These are phyloP conservation scores for Suhomyces anneliseae DNA, from an alignment of 1,139 yeast genomes.

Conservation along the genomic window DNA sequence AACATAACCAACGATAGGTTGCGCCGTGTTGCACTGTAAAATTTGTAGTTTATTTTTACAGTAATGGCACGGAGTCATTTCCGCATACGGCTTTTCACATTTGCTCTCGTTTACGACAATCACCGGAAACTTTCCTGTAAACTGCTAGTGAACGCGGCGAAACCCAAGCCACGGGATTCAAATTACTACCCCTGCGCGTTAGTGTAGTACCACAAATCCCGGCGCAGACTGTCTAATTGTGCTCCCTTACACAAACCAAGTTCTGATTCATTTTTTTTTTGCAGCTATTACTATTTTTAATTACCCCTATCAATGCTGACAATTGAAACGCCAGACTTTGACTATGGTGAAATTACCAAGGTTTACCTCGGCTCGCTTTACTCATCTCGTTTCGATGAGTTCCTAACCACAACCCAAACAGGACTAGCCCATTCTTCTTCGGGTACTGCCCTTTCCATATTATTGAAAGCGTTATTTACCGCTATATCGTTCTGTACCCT, in stretches of 20 bases:
- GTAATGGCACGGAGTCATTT: too few relatives aligned
- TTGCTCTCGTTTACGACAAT: too few relatives aligned
- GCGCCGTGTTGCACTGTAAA: too few relatives aligned
- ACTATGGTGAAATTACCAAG: conserved; percentile 5
- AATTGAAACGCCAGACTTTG: background rate
- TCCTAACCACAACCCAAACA: conserved; percentile 57
- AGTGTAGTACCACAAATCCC: too few relatives aligned
- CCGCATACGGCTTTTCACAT: too few relatives aligned
- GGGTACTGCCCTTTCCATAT: conserved; percentile 37
- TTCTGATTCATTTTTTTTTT: background rate
- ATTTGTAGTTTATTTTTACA: too few relatives aligned
- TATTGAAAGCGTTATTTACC: conserved; percentile 51
- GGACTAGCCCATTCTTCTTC: conserved; percentile 51
- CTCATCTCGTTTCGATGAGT: conserved; percentile 28
- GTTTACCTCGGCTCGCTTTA: conserved; percentile 16
- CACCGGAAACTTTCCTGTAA: too few relatives aligned
- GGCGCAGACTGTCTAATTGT: too few relatives aligned
- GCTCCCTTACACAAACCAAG: background rate
- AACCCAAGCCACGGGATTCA: too few relatives aligned
- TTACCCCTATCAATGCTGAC: conserved; percentile 2
- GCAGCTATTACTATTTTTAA: background rate
- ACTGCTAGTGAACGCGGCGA: too few relatives aligned
- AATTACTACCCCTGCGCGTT: too few relatives aligned
- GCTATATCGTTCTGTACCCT: conserved; percentile 52
- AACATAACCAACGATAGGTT: too few relatives aligned